Conservation (phyloP, 441 rosid species). For the Adansonia gregorii region DNA sequence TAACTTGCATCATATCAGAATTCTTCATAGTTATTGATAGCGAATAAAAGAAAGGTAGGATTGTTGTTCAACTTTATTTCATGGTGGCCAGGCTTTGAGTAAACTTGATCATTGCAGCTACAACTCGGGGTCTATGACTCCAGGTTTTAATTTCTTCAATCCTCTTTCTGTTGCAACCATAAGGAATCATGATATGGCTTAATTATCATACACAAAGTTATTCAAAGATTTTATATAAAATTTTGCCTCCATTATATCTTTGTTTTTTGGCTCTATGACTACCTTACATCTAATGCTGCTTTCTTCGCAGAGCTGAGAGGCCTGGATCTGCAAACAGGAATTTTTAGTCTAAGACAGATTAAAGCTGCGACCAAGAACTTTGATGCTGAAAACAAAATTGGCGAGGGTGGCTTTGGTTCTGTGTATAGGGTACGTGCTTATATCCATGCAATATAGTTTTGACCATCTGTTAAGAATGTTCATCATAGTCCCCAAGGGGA, state of each 20-base stretch:
- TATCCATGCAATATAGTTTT: neutral
- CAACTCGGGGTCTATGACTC: neutral
- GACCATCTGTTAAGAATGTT: neutral
- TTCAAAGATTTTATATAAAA: neutral
- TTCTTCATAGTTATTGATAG: neutral
- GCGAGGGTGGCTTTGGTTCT: conserved; percentile 94
- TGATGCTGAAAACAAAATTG: conserved; percentile 65
- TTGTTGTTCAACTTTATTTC: neutral
- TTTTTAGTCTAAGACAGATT: conserved; percentile 69
- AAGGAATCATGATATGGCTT: neutral
- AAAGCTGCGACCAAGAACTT: conserved; percentile 85
- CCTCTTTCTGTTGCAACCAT: neutral
- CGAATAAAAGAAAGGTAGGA: neutral
- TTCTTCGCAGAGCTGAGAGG: conserved; percentile 41
- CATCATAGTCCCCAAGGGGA: neutral
- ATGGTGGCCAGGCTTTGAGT: neutral
- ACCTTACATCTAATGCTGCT: conserved; percentile 21
- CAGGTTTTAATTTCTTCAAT: neutral
- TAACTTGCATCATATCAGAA: neutral
- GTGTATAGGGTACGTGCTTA: conserved; percentile 64
- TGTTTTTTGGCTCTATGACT: too few relatives aligned
- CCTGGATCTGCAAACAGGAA: conserved; percentile 79
- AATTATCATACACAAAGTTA: conserved; percentile 6
- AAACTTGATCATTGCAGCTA: neutral
- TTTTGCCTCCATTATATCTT: neutral